phyloP scores from a whole-genome alignment of 257 asterid species.

The Solanum medicagineum region DNA sequence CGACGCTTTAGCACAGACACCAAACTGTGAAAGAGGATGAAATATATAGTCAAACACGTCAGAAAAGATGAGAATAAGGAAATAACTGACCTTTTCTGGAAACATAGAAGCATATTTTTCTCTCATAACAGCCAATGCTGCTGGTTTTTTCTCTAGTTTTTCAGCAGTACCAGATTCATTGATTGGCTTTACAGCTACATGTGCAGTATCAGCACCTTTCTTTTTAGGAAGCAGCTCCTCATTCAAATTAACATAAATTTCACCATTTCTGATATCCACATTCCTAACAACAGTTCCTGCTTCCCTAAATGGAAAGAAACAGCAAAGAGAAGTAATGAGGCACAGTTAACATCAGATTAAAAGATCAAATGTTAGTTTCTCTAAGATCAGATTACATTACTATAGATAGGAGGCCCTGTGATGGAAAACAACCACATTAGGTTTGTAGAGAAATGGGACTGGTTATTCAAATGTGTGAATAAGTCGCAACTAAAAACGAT shows the following conservation, averaged over 20 bases:
- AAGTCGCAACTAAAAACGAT: not conserved
- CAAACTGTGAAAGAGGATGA: not conserved
- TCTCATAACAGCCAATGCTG: conserved; percentile 26
- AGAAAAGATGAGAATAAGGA: not conserved
- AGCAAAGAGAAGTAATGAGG: not conserved
- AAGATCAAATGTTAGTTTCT: not conserved
- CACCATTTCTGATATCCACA: conserved; percentile 69
- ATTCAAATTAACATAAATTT: conserved; percentile 49
- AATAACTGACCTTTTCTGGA: conserved; percentile 71
- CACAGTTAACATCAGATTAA: not conserved
- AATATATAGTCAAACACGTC: not conserved
- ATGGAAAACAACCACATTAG: not conserved
- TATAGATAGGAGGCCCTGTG: not conserved
- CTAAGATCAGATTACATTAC: not conserved
- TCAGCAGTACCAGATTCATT: conserved; percentile 30
- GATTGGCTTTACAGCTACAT: conserved; percentile 27
- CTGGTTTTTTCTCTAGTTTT: conserved; percentile 31
- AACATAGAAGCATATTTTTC: conserved; percentile 43
- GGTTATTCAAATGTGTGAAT: not conserved
- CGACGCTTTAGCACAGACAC: not conserved
- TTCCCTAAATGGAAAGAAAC: conserved; percentile 46
- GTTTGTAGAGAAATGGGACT: not conserved
- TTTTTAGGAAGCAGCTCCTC: conserved; percentile 61
- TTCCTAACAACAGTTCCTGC: conserved; percentile 68
- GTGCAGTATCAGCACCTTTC: conserved; percentile 33